Evolutionary conservation across 2,329 filamentous ascomycete species (phyloP), one percentile per base, ranked within the genome.

Genomic region (Teratosphaeria nubilosa): DNA sequence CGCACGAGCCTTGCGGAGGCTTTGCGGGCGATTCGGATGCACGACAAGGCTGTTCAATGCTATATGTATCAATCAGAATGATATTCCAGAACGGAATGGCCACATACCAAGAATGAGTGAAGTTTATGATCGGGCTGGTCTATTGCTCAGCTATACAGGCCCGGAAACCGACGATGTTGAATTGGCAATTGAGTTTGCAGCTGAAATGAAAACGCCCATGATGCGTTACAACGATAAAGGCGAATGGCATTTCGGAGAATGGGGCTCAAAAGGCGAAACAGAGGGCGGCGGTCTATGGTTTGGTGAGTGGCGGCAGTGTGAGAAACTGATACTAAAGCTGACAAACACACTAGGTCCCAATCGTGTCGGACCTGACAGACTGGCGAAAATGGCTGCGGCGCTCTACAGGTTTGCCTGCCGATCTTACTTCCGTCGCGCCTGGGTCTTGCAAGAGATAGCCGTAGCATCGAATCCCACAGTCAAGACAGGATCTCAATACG

Each of bases 201-300:
- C 53, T 27, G 57, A 20, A 53, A 32, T 59, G 48, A 52, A 53
- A 41, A 34, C 51, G 32, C 55, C 57, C 1, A 61, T 59, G 55
- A 61, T 59, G 54, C 30, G 57, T 37, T n/a, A 22, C 5, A 57
- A 59, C n/a, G 41, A 59, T 14, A 27, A 34, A 5, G 16, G 55
- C 1, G 55, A 61, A 25, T 59, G 59, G 59, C 59, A 61, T 30
- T 60, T 59, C 30, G 59, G 59, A 5, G 37, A 51, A 31, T 56
- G 54, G 51, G 31, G 30, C 16, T 58, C 53, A 11, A 37, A 52
- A 30, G 27, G 22, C 6, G 11, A 30, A 30, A 3, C 51, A n/a
- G 14, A 53, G 13, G 51, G 51, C 22, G 51, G 51, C 13, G 51
- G 24, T 30, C 51, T 30, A 32, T 53, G 51, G 51, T 53, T 30